Base-by-base conservation (phyloP, 2,329 filamentous ascomycete genomes). In the Aspergillus ochraceus region DNA sequence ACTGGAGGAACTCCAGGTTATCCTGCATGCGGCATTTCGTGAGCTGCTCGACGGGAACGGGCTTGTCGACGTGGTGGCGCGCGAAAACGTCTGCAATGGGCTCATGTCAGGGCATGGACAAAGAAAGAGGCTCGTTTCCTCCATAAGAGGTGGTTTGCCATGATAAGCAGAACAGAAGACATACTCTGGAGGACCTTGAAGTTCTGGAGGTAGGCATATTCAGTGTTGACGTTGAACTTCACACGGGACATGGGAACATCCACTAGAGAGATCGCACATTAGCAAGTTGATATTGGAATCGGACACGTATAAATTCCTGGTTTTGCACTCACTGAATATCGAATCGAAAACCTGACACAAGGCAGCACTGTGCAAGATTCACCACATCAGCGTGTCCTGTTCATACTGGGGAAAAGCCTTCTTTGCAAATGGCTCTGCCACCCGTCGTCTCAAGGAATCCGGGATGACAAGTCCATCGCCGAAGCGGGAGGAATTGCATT, bases 11-110 rank as follows among this genome's bases (percentile, higher is more conserved):
- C 75, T 98, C 95, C 70, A 99, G 90, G 82, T 99, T 99, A 79
- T 99, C 95, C 84, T 99, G 95, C 94, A 99, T 99, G 84, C 97
- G 97, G 84, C 95, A 99, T 79, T 98, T 99, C 71, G 95, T 87
- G 61, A 99, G 88, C 60, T 85, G 83, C 77, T 97, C 88, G 75
- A 98, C 92, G 60, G 92, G 92, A 69, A 99, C 88, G 29, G 90
- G 89, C 76, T 92, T 92, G 71, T 98, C 93, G 81, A 99, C 85
- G 65, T 88, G 83, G 80, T 98, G 93, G 77, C 90, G 90, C 63
- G 88, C 84, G 74, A 98, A 98, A 66, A 86, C 84, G 77, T 92
- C 94, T 77, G 58, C 49, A 54, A 42, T 2, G 22, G 55, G 59
- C 32, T 45, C 51, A n/a, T 47, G 39, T 60, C 36, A 60, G 57